Evolutionary conservation across 1,139 yeast species (phyloP).

Genomic region (Saccharomycopsis hybrid): DNA sequence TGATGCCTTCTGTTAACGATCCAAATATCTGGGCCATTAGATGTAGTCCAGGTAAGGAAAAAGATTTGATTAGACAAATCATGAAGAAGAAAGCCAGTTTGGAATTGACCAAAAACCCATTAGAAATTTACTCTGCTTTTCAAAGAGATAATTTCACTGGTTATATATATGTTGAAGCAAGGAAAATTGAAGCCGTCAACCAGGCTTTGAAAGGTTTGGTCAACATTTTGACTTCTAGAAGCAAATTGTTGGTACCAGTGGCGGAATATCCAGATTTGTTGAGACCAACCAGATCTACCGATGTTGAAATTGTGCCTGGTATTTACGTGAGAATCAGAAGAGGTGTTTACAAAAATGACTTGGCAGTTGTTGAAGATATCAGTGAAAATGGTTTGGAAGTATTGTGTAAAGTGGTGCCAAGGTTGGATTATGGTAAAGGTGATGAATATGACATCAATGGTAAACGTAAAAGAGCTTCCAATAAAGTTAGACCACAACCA

Average conservation of each 20-base stretch:
- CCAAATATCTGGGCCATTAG: slow-evolving; percentile 96
- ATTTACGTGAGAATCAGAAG: slow-evolving; percentile 84
- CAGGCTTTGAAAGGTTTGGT: slow-evolving; percentile 86
- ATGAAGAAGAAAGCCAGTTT: slow-evolving; percentile 71
- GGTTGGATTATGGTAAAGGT: slow-evolving; percentile 81
- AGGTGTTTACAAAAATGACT: slow-evolving; percentile 88
- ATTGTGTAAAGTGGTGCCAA: slow-evolving; percentile 83
- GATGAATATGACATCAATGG: slow-evolving; percentile 46
- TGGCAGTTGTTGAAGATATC: slow-evolving; percentile 87
- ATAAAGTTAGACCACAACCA: slow-evolving; percentile 71
- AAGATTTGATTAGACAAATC: slow-evolving; percentile 78
- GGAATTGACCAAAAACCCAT: slow-evolving; percentile 53
- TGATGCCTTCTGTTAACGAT: slow-evolving; percentile 93
- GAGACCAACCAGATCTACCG: slow-evolving; percentile 84
- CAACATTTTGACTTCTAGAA: slow-evolving; percentile 48
- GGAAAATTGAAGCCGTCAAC: slow-evolving; percentile 87
- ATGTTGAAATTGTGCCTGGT: slow-evolving; percentile 85
- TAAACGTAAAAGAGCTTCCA: slow-evolving; percentile 44
- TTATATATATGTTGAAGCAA: slow-evolving; percentile 89
- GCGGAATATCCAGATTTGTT: slow-evolving; percentile 91
- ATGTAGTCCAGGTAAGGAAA: slow-evolving; percentile 89
- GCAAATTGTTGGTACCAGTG: slow-evolving; percentile 72
- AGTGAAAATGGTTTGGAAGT: slow-evolving; percentile 95
- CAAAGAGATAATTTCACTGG: slow-evolving; percentile 93
- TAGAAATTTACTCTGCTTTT: slow-evolving; percentile 82